A percentile compares a stretch with the other conserved stretches of the same genome.
Conservation (phyloP, 495 filamentous ascomycete genomes). For the Thermochaetoides thermophila region DNA sequence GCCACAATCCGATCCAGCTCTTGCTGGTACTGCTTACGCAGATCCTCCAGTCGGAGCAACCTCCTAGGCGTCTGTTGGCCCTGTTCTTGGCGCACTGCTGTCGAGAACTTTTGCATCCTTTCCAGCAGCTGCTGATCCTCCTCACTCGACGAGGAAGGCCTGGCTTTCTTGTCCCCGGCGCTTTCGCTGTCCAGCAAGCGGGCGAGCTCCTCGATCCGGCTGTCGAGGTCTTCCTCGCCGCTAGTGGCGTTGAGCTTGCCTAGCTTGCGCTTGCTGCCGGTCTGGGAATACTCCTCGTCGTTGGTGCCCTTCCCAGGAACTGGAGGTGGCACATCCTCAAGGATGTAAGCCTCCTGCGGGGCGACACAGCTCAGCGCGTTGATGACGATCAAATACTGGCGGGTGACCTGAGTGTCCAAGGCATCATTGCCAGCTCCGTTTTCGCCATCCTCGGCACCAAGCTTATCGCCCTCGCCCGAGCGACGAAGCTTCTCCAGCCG, state of each 20-base stretch:
- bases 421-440: slow-evolving; percentile 33
- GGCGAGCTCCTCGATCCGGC: slow-evolving; percentile 13
- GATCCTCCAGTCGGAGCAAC: slow-evolving; percentile 68
- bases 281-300: slow-evolving; percentile 24
- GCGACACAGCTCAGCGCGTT: slow-evolving; percentile 79
- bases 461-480: slow-evolving; percentile 31
- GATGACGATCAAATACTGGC: slow-evolving; percentile 69
- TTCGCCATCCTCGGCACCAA: slow-evolving; percentile 29
- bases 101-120: slow-evolving; percentile 11
- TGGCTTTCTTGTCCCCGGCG: not conserved
- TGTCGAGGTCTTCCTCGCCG: slow-evolving; percentile 14
- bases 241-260: not conserved
- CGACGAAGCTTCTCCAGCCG: slow-evolving; percentile 37
- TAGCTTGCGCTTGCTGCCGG: slow-evolving; percentile 1
- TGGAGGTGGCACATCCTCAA: slow-evolving; percentile 27
- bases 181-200: slow-evolving; percentile 8
- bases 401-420: slow-evolving; percentile 41
- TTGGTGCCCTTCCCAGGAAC: slow-evolving; percentile 10
- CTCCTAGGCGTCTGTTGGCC: slow-evolving; percentile 26
- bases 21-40: slow-evolving; percentile 69
- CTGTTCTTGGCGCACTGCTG: not conserved
- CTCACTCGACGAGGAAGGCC: slow-evolving; percentile 7
- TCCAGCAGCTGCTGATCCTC: slow-evolving; percentile 15
- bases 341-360: slow-evolving; percentile 59
- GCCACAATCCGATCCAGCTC: slow-evolving; percentile 67